Conservation (phyloP, 805 yeast species). For the Hanseniaspora taiwanica region DNA sequence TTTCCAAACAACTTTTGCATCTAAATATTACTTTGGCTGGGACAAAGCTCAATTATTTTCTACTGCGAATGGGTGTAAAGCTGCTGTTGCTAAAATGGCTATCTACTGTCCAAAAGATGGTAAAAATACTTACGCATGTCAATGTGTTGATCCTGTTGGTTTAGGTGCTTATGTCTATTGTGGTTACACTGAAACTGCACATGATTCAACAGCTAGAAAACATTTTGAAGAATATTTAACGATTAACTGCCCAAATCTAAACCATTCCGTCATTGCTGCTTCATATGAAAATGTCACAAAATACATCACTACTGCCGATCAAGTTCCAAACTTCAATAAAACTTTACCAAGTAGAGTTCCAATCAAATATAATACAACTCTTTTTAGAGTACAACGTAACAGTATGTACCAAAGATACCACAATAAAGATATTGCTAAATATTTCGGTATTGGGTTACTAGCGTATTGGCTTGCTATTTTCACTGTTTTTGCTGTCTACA, state of each 20-base stretch:
- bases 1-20: too few species aligned
- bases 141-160: slow-evolving; percentile 18
- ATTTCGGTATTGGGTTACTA: background rate
- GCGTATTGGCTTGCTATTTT: slow-evolving; percentile 31
- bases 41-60: too few species aligned
- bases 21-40: too few species aligned
- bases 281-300: slow-evolving; percentile 31
- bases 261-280: slow-evolving; percentile 12
- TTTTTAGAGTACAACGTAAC: background rate
- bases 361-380: slow-evolving; percentile 3
- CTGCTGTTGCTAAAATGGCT: slow-evolving; percentile 13
- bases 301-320: slow-evolving; percentile 20
- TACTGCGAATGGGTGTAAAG: too few species aligned
- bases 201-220: background rate
- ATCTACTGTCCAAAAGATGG: slow-evolving; percentile 15
- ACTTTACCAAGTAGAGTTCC: slow-evolving; percentile 12
- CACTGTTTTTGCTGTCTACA: slow-evolving; percentile 26
- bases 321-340: slow-evolving; percentile 23
- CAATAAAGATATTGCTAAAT: background rate
- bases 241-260: slow-evolving; percentile 19
- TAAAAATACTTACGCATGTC: slow-evolving; percentile 13
- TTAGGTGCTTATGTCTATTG: slow-evolving; percentile 22
- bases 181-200: slow-evolving; percentile 8
- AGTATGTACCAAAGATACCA: slow-evolving; percentile 1
- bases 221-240: slow-evolving; percentile 5